These are phyloP conservation scores for Diaporthe vaccinii DNA, from an alignment of 2,329 filamentous ascomycete species.

Conservation along the genomic window DNA sequence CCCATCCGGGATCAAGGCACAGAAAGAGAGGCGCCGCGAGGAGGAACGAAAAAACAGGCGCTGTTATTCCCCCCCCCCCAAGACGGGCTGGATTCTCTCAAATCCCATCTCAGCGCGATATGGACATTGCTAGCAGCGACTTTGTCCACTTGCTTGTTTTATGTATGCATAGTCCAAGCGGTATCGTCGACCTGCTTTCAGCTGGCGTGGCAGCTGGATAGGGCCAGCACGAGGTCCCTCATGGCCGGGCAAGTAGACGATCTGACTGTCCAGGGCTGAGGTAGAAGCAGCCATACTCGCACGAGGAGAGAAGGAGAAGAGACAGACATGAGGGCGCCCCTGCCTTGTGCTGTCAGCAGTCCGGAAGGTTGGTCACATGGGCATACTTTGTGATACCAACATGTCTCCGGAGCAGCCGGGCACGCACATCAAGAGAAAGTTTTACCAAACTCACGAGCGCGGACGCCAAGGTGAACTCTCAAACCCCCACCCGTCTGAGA, in stretches of 20 bases:
- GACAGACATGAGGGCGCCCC: neutral
- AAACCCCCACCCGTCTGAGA: slow-evolving; percentile 2
- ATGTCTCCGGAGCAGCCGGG: neutral
- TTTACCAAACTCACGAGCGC: neutral
- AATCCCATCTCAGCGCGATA: neutral
- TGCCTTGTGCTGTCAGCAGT: neutral
- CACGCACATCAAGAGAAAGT: neutral
- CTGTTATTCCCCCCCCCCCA: neutral
- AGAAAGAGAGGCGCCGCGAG: neutral
- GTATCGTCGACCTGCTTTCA: neutral
- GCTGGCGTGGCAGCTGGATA: neutral
- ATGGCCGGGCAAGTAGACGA: neutral
- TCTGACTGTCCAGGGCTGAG: neutral
- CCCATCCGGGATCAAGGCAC: neutral
- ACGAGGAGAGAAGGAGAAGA: neutral
- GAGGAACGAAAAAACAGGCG: slow-evolving; percentile 1
- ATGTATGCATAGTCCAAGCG: neutral
- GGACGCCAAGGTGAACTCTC: neutral
- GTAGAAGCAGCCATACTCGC: neutral
- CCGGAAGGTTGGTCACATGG: neutral
- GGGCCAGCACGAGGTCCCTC: neutral
- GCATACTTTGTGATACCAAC: neutral
- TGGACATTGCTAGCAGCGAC: slow-evolving; percentile 11
- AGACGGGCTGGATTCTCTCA: neutral
- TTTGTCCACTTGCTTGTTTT: neutral